Evolutionary conservation across 139 green algal species (phyloP).

Genomic region (Spirogloea muscicola): DNA sequence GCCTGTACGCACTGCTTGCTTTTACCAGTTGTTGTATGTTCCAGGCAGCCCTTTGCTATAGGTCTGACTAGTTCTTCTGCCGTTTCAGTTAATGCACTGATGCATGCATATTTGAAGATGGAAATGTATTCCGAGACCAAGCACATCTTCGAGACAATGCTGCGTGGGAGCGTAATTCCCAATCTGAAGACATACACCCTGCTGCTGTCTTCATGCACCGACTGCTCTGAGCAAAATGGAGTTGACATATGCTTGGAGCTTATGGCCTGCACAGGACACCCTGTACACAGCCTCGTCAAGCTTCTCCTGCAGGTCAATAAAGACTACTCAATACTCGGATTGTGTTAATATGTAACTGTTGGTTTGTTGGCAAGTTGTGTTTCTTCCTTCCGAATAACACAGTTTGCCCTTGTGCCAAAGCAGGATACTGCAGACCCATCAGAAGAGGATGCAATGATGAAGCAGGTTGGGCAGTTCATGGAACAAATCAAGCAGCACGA

Average conservation of each 20-base stretch:
- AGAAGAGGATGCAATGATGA: background rate
- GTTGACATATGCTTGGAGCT: conserved; percentile 9
- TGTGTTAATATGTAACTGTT: too few relatives aligned
- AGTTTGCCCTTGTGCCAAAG: background rate
- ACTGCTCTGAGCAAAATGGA: background rate
- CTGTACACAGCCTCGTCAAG: conserved; percentile 1
- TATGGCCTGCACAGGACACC: conserved; percentile 6
- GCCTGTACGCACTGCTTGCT: too few relatives aligned
- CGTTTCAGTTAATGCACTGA: conserved; percentile 24
- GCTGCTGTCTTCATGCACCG: conserved; percentile 1
- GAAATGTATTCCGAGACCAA: conserved; percentile 2
- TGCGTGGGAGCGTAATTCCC: background rate
- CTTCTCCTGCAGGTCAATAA: background rate
- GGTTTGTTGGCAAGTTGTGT: background rate
- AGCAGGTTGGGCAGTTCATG: background rate
- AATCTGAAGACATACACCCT: conserved; percentile 30
- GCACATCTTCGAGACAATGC: background rate
- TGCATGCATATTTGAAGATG: background rate
- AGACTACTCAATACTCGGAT: background rate
- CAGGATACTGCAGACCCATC: background rate
- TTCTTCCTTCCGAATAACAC: background rate
- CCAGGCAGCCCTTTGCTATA: too few relatives aligned
- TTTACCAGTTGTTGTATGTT: too few relatives aligned
- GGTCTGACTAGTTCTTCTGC: too few relatives aligned
- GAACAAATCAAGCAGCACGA: background rate